Base-by-base conservation (phyloP, 768 basidiomycete species). In the Ramaria rubella region DNA sequence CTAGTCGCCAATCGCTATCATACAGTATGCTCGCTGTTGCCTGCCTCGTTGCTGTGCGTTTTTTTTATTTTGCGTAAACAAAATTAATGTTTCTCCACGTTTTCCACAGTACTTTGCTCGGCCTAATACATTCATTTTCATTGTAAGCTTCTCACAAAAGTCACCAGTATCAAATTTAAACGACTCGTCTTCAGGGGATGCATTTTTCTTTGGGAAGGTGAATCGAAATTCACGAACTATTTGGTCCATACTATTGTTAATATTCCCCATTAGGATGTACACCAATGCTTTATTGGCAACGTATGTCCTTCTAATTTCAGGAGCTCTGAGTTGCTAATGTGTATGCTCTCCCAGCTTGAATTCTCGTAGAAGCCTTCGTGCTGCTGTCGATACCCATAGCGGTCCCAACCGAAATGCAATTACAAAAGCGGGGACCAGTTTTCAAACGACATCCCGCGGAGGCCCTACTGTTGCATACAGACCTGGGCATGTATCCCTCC, bases 171-270 rank as follows among this genome's bases (percentile, higher is more conserved):
- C 2, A 15, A 42, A 26, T 14, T 42, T n/a, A 42, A 3, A 36
- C 11, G 12, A 14, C 23, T 4, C 29, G 34, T 19, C 12, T 54
- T 14, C 9, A 54, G 52, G 34, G 36, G 3, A 54, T 54, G 52
- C 52, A 54, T 54, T 54, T 54, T 12, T 54, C 52, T 11, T 26
- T 54, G 34, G 52, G 36, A 12, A 38, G 52, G 50, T 52, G 38
- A 31, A 31, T 27, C 21, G 2, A 19, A 52, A 6, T 31, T 34
- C n/a, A n/a, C n/a, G 21, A 19, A 19, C 30, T 31, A 19, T 8
- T 11, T 8, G 15, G 19, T 23, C n/a, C n/a, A 23, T 19, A 15
- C 5, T 34, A 33, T 11, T 31, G 5, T 21, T 52, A 29, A 34
- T 15, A 23, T 19, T 33, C n/a, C n/a, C n/a, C 34, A 11, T 17